Evolutionary conservation across 2,329 filamentous ascomycete genomes (phyloP).

Genomic region (Phyllosticta citriasiana): DNA sequence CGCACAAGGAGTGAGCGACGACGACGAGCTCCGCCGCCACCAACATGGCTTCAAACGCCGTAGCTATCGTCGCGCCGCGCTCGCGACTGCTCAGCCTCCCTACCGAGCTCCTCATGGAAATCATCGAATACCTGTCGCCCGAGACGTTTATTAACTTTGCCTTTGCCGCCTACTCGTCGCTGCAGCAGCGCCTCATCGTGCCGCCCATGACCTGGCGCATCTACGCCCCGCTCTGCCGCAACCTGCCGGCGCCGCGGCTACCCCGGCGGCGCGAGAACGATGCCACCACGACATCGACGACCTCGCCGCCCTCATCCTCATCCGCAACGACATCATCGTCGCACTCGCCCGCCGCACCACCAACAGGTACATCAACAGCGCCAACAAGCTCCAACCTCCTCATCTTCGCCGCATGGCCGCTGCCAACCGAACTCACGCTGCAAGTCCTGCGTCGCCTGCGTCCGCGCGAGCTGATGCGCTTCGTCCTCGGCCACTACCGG

Average conservation of each 20-base stretch:
- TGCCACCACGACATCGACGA: conserved; percentile 11
- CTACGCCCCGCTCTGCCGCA: conserved; percentile 13
- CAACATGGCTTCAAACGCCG: background rate
- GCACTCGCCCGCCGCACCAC: conserved; percentile 19
- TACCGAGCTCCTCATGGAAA: conserved; percentile 36
- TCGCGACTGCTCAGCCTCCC: conserved; percentile 24
- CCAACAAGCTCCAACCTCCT: background rate
- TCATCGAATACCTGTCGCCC: conserved; percentile 31
- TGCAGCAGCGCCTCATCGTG: conserved; percentile 29
- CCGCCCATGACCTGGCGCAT: conserved; percentile 18
- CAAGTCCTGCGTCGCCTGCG: conserved; percentile 23
- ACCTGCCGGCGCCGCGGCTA: conserved; percentile 6
- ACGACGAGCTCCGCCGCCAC: background rate
- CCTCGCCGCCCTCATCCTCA: conserved; percentile 1
- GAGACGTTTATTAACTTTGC: conserved; percentile 36
- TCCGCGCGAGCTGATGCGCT: conserved; percentile 22
- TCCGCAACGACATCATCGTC: conserved; percentile 7
- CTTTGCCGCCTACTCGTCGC: conserved; percentile 36
- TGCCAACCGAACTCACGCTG: conserved; percentile 26
- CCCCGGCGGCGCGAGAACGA: background rate
- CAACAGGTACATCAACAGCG: background rate
- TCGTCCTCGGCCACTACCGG: conserved; percentile 15
- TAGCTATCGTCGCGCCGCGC: background rate
- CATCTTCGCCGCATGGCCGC: conserved; percentile 9
- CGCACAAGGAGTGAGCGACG: conserved; percentile 22